Conservation (phyloP, 225 moss, liverwort and hornwort genomes). For the Asterella californica region DNA sequence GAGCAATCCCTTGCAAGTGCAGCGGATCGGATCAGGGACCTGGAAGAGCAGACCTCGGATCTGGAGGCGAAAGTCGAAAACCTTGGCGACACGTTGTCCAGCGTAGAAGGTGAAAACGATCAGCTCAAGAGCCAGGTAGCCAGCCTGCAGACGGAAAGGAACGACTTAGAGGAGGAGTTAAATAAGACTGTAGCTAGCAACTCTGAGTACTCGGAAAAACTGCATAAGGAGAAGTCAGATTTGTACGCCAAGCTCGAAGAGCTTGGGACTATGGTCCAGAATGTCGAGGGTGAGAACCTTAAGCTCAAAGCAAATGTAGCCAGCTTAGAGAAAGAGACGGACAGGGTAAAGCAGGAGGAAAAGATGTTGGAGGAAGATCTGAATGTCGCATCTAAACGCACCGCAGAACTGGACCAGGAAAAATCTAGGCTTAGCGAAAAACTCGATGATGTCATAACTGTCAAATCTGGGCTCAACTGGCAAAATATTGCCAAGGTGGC, state of each 20-base stretch:
- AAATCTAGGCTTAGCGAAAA: conserved; percentile 1
- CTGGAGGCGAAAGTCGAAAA: background rate
- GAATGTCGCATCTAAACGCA: too few relatives aligned
- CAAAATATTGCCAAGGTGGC: conserved; percentile 18
- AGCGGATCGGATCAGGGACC: background rate
- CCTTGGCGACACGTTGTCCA: background rate
- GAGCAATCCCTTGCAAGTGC: background rate
- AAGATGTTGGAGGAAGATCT: too few relatives aligned
- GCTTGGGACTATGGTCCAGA: conserved; percentile 6
- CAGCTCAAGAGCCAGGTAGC: conserved; percentile 10
- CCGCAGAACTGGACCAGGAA: too few relatives aligned
- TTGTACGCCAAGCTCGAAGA: conserved; percentile 13
- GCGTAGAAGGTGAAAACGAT: background rate
- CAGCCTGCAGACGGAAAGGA: conserved; percentile 11
- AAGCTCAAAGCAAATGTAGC: conserved; percentile 7
- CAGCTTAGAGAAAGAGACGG: conserved; percentile 14
- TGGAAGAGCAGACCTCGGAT: conserved; percentile 9
- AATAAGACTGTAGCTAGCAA: background rate
- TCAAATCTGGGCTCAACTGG: conserved; percentile 11
- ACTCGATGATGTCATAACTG: background rate
- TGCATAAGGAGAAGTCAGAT: conserved; percentile 19
- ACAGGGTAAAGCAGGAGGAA: conserved; percentile 6
- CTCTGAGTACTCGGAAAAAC: conserved; percentile 11
- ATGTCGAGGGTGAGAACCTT: conserved; percentile 14
- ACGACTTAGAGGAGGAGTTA: conserved; percentile 15